A percentile compares a stretch with the other conserved stretches of the same genome.
Conservation (phyloP, 1,139 yeast genomes). For the Debaryomyces subglobosus region DNA sequence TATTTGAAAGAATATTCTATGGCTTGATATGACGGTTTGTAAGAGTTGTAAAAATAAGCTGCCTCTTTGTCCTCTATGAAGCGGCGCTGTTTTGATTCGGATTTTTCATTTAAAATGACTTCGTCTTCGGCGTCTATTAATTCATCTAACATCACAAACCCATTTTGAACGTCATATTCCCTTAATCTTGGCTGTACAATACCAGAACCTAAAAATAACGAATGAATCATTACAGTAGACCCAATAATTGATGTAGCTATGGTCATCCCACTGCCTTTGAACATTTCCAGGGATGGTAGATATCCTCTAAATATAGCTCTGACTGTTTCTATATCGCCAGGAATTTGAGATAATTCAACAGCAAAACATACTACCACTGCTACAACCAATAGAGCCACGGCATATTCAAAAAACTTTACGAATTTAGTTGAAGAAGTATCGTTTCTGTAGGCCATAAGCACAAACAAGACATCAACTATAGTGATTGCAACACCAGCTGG, state of each 20-base stretch:
- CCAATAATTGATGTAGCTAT: constrained; percentile 79
- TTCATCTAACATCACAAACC: constrained; percentile 35
- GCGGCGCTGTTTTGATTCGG: constrained; percentile 13
- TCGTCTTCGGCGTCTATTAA: constrained; percentile 15
- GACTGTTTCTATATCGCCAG: constrained; percentile 39
- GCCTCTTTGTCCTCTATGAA: constrained; percentile 30
- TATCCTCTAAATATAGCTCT: constrained; percentile 67
- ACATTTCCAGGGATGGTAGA: constrained; percentile 66
- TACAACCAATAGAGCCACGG: constrained; percentile 66
- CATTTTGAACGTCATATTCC: constrained; percentile 57
- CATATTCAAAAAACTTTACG: constrained; percentile 65
- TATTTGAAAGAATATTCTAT: constrained; percentile 67
- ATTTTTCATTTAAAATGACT: constrained; percentile 16
- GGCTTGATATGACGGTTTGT: constrained; percentile 67
- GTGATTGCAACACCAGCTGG: constrained; percentile 81
- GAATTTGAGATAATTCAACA: constrained; percentile 61
- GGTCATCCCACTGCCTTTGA: constrained; percentile 65
- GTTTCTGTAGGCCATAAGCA: constrained; percentile 73
- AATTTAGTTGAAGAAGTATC: constrained; percentile 66
- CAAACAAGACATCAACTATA: constrained; percentile 70
- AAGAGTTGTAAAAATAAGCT: constrained; percentile 39
- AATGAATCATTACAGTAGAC: constrained; percentile 85
- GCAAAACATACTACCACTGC: constrained; percentile 76
- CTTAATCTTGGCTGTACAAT: constrained; percentile 72
- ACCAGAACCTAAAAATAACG: constrained; percentile 74